These are phyloP conservation scores for Phytophthora sp. DNA, from an alignment of 352 stramenopile species.

Conservation along the genomic window DNA sequence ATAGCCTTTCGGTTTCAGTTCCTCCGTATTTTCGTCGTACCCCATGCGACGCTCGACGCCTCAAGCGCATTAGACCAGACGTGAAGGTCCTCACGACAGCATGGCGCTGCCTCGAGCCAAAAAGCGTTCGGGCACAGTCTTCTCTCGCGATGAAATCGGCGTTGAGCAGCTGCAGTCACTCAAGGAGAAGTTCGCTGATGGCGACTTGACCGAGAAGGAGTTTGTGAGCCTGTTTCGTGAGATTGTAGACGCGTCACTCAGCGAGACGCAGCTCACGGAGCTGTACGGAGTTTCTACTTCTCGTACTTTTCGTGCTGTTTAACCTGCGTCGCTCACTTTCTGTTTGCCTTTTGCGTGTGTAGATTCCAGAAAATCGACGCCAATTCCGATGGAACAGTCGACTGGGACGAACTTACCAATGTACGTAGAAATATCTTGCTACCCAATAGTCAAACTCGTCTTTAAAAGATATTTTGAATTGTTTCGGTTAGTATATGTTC, in stretches of 20 bases:
- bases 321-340: background rate
- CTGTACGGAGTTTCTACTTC: slow-evolving; percentile 66
- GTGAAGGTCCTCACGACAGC: background rate
- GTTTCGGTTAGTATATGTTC: slow-evolving; percentile 73
- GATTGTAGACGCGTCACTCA: slow-evolving; percentile 80
- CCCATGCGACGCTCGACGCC: no score
- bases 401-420: slow-evolving; percentile 92
- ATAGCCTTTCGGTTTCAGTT: slow-evolving; percentile 28
- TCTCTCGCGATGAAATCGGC: slow-evolving; percentile 82
- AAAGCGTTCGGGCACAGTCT: slow-evolving; percentile 65
- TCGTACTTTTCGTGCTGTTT: background rate
- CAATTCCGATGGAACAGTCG: slow-evolving; percentile 85
- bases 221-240: slow-evolving; percentile 86
- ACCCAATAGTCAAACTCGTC: no score
- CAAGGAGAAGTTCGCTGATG: slow-evolving; percentile 86
- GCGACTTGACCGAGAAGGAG: slow-evolving; percentile 84
- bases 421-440: slow-evolving; percentile 35
- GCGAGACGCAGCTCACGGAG: slow-evolving; percentile 79
- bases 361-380: slow-evolving; percentile 91
- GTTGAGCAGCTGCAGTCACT: slow-evolving; percentile 84
- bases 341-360: background rate
- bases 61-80: no score
- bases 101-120: slow-evolving; percentile 39
- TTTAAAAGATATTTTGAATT: no score
- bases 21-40: slow-evolving; percentile 24